Percentiles rank a stretch among this genome's conserved stretches.
These are phyloP conservation scores for Pichia californica DNA, from an alignment of 805 yeast genomes.

Conservation along the genomic window DNA sequence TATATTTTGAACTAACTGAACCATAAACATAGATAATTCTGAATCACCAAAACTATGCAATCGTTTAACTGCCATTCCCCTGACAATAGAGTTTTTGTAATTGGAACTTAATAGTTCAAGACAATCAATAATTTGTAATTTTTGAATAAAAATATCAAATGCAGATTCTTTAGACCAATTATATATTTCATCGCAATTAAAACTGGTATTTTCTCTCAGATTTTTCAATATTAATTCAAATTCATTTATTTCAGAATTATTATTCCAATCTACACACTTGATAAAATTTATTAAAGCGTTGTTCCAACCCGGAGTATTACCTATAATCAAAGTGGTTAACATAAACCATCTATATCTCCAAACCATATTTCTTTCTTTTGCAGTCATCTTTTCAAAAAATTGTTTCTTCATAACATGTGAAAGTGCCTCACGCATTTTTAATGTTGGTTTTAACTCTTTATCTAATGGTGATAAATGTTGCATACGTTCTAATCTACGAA, in stretches of 20 bases:
- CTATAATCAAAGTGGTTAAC: constrained; percentile 41
- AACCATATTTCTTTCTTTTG: constrained; percentile 75
- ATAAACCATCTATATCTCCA: constrained; percentile 89
- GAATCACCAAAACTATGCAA: constrained; percentile 70
- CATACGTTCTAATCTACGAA: constrained; percentile 75
- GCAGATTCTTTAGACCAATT: background rate
- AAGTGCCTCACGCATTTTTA: constrained; percentile 71
- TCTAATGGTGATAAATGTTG: constrained; percentile 74
- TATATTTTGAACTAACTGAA: constrained; percentile 88
- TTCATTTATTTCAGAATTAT: constrained; percentile 71
- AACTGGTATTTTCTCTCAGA: constrained; percentile 12
- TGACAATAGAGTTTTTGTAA: constrained; percentile 64
- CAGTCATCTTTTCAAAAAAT: constrained; percentile 74
- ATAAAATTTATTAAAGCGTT: constrained; percentile 54
- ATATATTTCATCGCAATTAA: constrained; percentile 1
- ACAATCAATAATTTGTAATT: constrained; percentile 32
- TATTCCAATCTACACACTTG: constrained; percentile 84
- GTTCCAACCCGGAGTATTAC: constrained; percentile 30
- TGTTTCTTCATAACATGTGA: constrained; percentile 66
- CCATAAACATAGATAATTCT: constrained; percentile 72
- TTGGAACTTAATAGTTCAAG: constrained; percentile 77
- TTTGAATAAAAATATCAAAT: constrained; percentile 27
- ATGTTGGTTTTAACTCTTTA: constrained; percentile 81
- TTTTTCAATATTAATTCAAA: constrained; percentile 44
- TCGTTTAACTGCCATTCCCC: constrained; percentile 85